phyloP scores from a whole-genome alignment of 345 rosid species.

The Eucalyptus lansdowneana region DNA sequence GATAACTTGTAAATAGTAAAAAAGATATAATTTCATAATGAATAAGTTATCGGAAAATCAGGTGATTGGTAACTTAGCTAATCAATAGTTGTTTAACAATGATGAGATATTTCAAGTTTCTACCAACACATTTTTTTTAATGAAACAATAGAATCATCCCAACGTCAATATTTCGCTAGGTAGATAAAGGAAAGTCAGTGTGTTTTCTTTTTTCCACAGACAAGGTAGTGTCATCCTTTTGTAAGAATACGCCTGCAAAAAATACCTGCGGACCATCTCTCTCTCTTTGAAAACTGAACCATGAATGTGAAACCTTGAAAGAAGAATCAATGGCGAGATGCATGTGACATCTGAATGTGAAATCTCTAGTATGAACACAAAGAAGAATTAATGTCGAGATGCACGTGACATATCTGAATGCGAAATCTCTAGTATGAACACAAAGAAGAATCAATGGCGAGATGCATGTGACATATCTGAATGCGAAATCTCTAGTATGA shows the following conservation, averaged over 20 bases:
- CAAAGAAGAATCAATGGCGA: not conserved
- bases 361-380: not conserved
- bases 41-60: not conserved
- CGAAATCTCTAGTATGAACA: not conserved
- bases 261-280: not conserved
- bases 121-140: not conserved
- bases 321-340: not conserved
- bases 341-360: not conserved
- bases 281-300: not conserved
- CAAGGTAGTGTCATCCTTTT: not conserved
- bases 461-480: no score
- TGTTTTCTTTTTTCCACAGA: not conserved
- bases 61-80: not conserved
- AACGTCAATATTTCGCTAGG: no score
- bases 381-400: not conserved
- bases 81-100: fast-evolving
- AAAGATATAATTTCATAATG: not conserved
- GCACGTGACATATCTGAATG: not conserved
- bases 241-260: not conserved
- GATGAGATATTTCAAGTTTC: no score
- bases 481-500: not conserved
- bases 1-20: not conserved
- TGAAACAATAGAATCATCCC: not conserved
- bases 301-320: not conserved
- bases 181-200: not conserved